A percentile compares a stretch with the other conserved stretches of the same genome.
These are phyloP conservation scores for Capronia coronata DNA, from an alignment of 2,329 filamentous ascomycete species.

Conservation along the genomic window DNA sequence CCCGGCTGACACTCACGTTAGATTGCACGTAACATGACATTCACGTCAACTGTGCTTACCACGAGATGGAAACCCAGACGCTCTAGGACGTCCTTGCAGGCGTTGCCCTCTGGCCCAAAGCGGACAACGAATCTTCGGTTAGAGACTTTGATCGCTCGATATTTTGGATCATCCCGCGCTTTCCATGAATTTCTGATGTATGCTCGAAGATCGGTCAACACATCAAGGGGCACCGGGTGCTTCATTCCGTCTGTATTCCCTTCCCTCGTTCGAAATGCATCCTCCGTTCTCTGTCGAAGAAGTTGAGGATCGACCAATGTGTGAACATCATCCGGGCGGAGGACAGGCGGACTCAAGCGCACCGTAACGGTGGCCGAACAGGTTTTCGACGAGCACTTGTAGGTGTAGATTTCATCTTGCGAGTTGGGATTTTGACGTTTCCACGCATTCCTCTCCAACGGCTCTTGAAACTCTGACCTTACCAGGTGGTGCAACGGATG, in stretches of 20 bases:
- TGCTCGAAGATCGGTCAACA: conserved; percentile 50
- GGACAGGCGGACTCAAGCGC: conserved; percentile 47
- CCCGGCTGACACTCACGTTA: conserved; percentile 24
- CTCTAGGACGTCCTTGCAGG: conserved; percentile 52
- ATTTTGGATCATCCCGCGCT: conserved; percentile 34
- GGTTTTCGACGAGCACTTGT: conserved; percentile 52
- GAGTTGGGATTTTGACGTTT: conserved; percentile 32
- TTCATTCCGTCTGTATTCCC: conserved; percentile 41
- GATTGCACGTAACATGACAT: neutral
- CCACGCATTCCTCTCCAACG: conserved; percentile 20
- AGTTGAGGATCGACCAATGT: conserved; percentile 50
- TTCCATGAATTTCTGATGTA: conserved; percentile 56
- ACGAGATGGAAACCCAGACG: conserved; percentile 51
- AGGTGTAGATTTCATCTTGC: conserved; percentile 43
- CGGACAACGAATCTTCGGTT: conserved; percentile 60
- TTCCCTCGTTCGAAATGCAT: conserved; percentile 37
- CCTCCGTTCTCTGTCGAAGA: conserved; percentile 50
- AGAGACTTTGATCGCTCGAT: conserved; percentile 48
- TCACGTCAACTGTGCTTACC: conserved; percentile 32
- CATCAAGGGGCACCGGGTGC: conserved; percentile 48
- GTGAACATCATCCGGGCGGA: conserved; percentile 44
- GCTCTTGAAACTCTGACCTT: conserved; percentile 32
- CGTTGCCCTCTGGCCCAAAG: conserved; percentile 51
- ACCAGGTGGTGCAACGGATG: conserved; percentile 59
- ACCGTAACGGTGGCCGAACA: conserved; percentile 52